phyloP scores from a whole-genome alignment of 495 filamentous ascomycete species.

The Parathielavia hyrcaniae region DNA sequence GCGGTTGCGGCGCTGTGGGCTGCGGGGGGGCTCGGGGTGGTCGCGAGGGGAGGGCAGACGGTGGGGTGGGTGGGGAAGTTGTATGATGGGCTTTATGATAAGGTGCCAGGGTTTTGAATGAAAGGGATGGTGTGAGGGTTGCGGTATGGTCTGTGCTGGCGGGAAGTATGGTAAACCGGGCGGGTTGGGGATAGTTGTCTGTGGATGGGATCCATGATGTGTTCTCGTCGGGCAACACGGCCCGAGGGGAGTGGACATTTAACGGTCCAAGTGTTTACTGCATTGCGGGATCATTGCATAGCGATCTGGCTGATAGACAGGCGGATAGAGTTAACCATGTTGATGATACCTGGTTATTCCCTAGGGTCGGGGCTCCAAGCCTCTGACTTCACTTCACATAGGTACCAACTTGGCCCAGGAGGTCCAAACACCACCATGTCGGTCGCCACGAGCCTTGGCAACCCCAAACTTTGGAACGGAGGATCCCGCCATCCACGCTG shows the following conservation, averaged over 20 bases:
- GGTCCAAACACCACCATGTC: too few species aligned
- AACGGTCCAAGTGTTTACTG: not conserved
- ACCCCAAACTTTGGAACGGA: too few species aligned
- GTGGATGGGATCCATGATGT: not conserved
- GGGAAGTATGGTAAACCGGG: too few species aligned
- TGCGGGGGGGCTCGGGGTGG: conserved; percentile 69
- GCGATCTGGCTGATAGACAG: conserved; percentile 10
- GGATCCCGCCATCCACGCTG: not conserved
- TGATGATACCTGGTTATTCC: not conserved
- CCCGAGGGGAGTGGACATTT: not conserved
- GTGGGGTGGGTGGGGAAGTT: conserved; percentile 71
- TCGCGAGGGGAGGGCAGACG: conserved; percentile 63
- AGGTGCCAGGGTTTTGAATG: conserved; percentile 27
- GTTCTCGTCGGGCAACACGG: not conserved
- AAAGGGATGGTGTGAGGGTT: not conserved
- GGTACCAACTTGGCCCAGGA: too few species aligned
- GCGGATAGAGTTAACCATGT: conserved; percentile 2
- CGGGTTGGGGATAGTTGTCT: not conserved
- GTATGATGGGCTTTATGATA: conserved; percentile 57
- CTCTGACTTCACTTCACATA: too few species aligned
- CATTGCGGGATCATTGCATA: conserved; percentile 15
- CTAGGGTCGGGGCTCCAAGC: not conserved
- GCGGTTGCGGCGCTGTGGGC: conserved; percentile 63
- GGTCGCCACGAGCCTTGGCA: too few species aligned
- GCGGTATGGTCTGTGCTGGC: not conserved